Percentiles rank a stretch among this genome's conserved stretches.
phyloP scores from a whole-genome alignment of 371 early-diverging fungal species.

The Syncephalastrum racemosum region DNA sequence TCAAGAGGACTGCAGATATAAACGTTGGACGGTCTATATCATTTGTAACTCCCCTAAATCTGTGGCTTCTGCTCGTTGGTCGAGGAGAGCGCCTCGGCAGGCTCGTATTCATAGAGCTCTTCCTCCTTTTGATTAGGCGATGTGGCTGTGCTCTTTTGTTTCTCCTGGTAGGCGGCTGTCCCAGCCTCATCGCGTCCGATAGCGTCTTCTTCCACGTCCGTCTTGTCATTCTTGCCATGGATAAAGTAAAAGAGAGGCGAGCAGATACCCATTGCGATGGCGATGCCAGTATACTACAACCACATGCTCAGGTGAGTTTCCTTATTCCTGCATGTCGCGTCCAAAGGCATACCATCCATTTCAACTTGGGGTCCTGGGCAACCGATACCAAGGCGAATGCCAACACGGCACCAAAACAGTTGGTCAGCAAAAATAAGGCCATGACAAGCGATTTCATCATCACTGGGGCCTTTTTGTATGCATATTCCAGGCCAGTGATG shows the following conservation, averaged over 20 bases:
- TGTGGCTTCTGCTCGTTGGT: too few relatives aligned
- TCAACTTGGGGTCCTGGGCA: conserved; percentile 66
- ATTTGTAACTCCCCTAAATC: too few relatives aligned
- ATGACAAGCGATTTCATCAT: conserved; percentile 78
- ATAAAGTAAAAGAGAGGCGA: conserved; percentile 21
- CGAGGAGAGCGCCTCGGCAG: too few relatives aligned
- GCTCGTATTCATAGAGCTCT: too few relatives aligned
- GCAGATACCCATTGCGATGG: conserved; percentile 20
- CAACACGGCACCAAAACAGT: conserved; percentile 65
- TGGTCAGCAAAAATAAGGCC: conserved; percentile 71
- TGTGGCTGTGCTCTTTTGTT: too few relatives aligned
- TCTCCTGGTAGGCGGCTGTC: conserved; percentile 7
- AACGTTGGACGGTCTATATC: too few relatives aligned
- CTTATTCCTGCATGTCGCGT: too few relatives aligned
- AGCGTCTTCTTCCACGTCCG: conserved; percentile 26
- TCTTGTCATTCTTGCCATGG: conserved; percentile 20
- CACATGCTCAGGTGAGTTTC: not conserved
- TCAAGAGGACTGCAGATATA: too few relatives aligned
- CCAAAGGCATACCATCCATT: conserved; percentile 35
- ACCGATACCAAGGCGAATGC: conserved; percentile 67
- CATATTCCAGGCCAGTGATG: conserved; percentile 78
- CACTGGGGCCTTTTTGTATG: conserved; percentile 73
- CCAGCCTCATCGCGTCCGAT: conserved; percentile 19
- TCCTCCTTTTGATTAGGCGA: too few relatives aligned
- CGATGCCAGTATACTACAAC: conserved; percentile 52